These are phyloP conservation scores for Cytidiella melzeri DNA, from an alignment of 768 basidiomycete species.

Conservation along the genomic window DNA sequence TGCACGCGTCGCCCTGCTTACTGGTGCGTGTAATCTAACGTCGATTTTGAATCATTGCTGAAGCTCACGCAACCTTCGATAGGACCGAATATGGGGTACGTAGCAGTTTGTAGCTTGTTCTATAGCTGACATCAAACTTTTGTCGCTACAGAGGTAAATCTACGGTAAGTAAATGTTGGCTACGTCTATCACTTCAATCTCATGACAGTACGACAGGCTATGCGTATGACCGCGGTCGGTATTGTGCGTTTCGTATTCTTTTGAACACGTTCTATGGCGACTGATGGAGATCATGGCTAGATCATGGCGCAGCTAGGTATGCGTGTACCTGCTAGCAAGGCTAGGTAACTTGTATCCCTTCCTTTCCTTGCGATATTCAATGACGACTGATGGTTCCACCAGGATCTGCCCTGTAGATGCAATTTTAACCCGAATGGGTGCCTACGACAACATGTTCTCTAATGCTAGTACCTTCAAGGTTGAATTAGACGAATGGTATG, in stretches of 20 bases:
- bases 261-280: not conserved
- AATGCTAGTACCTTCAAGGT: conserved; percentile 97
- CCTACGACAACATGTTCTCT: conserved; percentile 96
- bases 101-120: conserved; percentile 6
- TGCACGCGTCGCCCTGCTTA: conserved; percentile 77
- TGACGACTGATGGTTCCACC: not conserved
- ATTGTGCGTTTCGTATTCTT: conserved; percentile 46
- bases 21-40: conserved; percentile 46
- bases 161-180: conserved; percentile 41
- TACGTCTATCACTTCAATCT: not conserved
- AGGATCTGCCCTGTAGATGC: conserved; percentile 82
- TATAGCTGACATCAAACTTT: conserved; percentile 4
- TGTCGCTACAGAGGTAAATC: conserved; percentile 57
- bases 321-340: conserved; percentile 82
- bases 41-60: conserved; percentile 2
- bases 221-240: conserved; percentile 95
- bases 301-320: conserved; percentile 96
- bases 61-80: conserved; percentile 1
- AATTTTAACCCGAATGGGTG: conserved; percentile 96
- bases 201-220: conserved; percentile 38
- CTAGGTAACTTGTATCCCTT: conserved; percentile 45
- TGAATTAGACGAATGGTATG: conserved; percentile 92
- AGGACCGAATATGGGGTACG: conserved; percentile 90
- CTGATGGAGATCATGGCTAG: conserved; percentile 25
- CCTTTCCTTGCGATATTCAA: not conserved